These are phyloP conservation scores for Clitopilus passeckerianus DNA, from an alignment of 768 basidiomycete species.

Conservation along the genomic window DNA sequence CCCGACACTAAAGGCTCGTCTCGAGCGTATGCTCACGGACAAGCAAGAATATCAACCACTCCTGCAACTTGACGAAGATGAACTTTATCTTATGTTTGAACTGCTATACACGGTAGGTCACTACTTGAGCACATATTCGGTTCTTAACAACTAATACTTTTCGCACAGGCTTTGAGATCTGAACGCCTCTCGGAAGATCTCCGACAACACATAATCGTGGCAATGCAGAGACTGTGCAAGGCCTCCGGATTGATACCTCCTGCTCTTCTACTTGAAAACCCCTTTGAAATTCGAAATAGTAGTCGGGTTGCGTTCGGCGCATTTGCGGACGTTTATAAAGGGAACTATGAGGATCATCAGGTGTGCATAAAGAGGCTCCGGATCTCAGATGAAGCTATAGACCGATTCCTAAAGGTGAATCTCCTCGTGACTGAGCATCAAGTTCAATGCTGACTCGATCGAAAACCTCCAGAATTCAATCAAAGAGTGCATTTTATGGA, in stretches of 20 bases:
- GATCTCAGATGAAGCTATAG: not conserved
- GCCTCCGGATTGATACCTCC: slow-evolving; percentile 5
- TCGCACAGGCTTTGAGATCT: not conserved
- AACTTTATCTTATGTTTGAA: too few species aligned
- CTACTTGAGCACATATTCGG: too few species aligned
- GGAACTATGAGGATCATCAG: not conserved
- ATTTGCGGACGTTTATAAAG: slow-evolving; percentile 7
- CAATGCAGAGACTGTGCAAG: slow-evolving; percentile 4
- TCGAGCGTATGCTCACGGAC: too few species aligned
- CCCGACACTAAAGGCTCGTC: too few species aligned
- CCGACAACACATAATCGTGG: slow-evolving; percentile 1
- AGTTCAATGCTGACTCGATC: too few species aligned
- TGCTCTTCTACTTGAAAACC: too few species aligned
- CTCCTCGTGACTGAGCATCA: not conserved
- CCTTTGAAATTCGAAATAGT: not conserved
- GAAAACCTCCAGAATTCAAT: not conserved
- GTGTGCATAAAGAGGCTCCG: slow-evolving; percentile 9
- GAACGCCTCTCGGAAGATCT: not conserved
- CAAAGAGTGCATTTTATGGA: slow-evolving; percentile 2
- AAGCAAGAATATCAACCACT: too few species aligned
- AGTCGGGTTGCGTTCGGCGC: slow-evolving; percentile 1
- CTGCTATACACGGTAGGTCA: too few species aligned
- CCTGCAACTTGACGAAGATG: too few species aligned
- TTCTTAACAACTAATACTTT: too few species aligned
- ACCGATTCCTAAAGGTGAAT: slow-evolving; percentile 4